Base-by-base conservation (phyloP, 2,329 filamentous ascomycete genomes). In the Hypoxylon sp. region DNA sequence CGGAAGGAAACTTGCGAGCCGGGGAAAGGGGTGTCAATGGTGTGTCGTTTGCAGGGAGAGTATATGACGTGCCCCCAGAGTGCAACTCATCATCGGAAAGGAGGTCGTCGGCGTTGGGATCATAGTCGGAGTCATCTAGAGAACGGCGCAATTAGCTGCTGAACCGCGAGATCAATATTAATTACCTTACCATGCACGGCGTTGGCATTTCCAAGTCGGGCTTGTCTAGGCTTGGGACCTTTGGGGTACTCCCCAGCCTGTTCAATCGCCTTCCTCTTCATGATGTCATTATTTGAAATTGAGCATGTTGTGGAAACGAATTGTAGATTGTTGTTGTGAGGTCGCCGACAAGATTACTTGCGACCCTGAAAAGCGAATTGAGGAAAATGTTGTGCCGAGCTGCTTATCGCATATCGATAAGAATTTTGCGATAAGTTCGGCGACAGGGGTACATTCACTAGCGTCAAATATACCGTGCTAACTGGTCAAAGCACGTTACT, bases 1-100 rank as follows among this genome's bases (percentile, higher is more conserved):
- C 92, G 46, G 90, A 92, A 2, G 90, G 91, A 68, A 88, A 89
- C 64, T 85, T 88, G 64, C 81, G 79, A 11, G 82, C 80, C 3
- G 87, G 85, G 2, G 85, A 87, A 61, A 82, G 77, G 6, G 85
- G 84, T 2, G 85, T 87, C 19, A 81, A 74, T 7, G 86, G 84
- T 1, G 85, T 87, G 44, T 83, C 87, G 44, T 82, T 79, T 6
- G 64, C 57, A 1, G 70, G 62, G 11, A 61, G 17, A 35, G 67
- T 67, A 11, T 72, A 72, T 1, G 69, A 52, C n/a, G 65, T 63
- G 19, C 71, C 70, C 21, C 70, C 71, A 17, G 72, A 70, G 19
- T 62, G 61, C 10, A 73, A 75, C 15, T 69, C 73, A 3, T 31
- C 51, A 19, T 75, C 70, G 13, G 71, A 73, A 32, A 51, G 7